These are phyloP conservation scores for Penicillium malachiteum DNA, from an alignment of 495 filamentous ascomycete species.

Conservation along the genomic window DNA sequence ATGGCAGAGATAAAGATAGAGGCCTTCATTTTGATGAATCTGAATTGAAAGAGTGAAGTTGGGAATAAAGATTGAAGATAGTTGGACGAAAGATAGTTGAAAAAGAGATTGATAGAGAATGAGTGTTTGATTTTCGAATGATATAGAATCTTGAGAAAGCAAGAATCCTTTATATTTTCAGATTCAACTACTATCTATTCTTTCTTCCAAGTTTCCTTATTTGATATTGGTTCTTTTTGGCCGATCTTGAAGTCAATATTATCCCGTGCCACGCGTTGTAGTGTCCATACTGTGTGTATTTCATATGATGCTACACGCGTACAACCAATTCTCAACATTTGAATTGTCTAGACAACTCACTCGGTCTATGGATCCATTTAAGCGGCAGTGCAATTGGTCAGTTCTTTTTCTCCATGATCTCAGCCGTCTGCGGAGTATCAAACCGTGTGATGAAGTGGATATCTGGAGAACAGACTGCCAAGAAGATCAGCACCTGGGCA, in stretches of 20 bases:
- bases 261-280: conserved; percentile 10
- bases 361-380: too few relatives aligned
- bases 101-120: neutral
- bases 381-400: too few relatives aligned
- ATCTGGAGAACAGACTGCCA: too few relatives aligned
- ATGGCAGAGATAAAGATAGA: conserved; percentile 7
- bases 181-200: neutral
- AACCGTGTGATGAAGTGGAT: too few relatives aligned
- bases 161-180: neutral
- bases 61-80: neutral
- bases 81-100: neutral
- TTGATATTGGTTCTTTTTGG: neutral
- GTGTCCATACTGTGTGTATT: neutral
- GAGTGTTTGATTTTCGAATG: neutral
- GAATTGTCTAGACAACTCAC: too few relatives aligned
- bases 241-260: neutral
- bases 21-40: conserved; percentile 5
- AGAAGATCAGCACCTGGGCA: too few relatives aligned
- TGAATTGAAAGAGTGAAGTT: neutral
- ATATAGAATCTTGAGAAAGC: neutral
- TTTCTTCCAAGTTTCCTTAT: too few relatives aligned
- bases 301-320: conserved; percentile 3
- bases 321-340: neutral
- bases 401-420: too few relatives aligned
- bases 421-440: too few relatives aligned